Percentiles rank a stretch among this genome's conserved stretches.
Conservation (phyloP, 1,139 yeast species). For the Candida gigantensis region DNA sequence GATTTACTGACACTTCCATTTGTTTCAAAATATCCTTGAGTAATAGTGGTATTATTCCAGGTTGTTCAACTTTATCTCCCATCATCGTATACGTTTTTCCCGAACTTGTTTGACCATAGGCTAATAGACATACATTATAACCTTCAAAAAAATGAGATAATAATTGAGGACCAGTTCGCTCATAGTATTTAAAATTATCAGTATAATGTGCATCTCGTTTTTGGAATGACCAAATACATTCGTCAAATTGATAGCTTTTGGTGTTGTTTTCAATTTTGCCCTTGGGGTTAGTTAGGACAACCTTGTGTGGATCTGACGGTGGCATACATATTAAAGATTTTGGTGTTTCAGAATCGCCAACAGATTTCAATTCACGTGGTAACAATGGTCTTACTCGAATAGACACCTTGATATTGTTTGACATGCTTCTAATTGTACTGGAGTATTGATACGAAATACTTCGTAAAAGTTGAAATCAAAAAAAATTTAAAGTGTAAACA, state of each 20-base stretch:
- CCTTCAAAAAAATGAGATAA: constrained; percentile 68
- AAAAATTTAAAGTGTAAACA: no score
- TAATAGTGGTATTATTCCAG: constrained; percentile 64
- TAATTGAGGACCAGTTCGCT: constrained; percentile 55
- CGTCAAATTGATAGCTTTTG: constrained; percentile 55
- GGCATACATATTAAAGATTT: constrained; percentile 36
- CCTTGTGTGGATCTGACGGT: constrained; percentile 20
- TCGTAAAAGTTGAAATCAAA: no score
- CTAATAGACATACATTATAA: constrained; percentile 71
- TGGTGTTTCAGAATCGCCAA: constrained; percentile 7
- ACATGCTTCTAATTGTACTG: constrained; percentile 4
- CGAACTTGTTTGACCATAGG: constrained; percentile 76
- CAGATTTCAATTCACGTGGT: constrained; percentile 29
- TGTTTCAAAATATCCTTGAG: constrained; percentile 54
- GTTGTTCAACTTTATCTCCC: constrained; percentile 49
- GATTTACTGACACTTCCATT: constrained; percentile 39
- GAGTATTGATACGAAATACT: no score
- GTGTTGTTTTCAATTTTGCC: constrained; percentile 17
- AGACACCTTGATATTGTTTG: constrained; percentile 41
- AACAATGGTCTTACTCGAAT: constrained; percentile 50
- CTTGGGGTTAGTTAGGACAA: constrained; percentile 24
- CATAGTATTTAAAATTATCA: constrained; percentile 53
- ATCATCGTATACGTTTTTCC: constrained; percentile 79
- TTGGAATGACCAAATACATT: constrained; percentile 59
- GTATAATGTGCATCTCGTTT: constrained; percentile 34